Percentiles rank a stretch among this genome's conserved stretches.
These are phyloP conservation scores for Phaseolus lunatus DNA, from an alignment of 306 rosid genomes.

Conservation along the genomic window DNA sequence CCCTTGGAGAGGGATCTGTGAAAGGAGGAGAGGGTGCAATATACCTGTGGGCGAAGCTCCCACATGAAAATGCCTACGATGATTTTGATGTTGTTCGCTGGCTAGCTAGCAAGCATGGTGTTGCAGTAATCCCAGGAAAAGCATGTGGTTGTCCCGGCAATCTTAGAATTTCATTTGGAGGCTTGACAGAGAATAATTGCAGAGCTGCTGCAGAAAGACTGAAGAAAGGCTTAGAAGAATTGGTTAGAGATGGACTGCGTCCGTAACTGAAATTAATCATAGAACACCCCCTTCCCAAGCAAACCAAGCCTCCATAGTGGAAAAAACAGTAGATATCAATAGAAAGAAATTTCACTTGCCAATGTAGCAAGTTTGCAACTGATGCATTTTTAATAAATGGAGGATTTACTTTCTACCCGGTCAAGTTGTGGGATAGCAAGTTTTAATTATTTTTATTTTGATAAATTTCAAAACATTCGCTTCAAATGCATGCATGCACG, in stretches of 20 bases:
- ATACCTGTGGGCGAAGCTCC: conserved; percentile 97
- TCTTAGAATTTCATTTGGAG: conserved; percentile 86
- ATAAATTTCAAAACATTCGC: neutral
- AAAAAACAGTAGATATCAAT: conserved; percentile 25
- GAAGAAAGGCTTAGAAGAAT: conserved; percentile 78
- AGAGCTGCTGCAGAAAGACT: conserved; percentile 80
- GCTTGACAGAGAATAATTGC: conserved; percentile 80
- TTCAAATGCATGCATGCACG: conserved; percentile 33
- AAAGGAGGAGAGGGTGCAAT: conserved; percentile 98
- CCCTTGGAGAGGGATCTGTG: conserved; percentile 78
- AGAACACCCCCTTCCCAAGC: conserved; percentile 1
- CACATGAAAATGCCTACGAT: conserved; percentile 49
- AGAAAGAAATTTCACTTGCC: conserved; percentile 42
- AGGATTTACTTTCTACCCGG: conserved; percentile 26
- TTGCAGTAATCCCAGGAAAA: conserved; percentile 89
- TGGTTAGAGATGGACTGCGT: conserved; percentile 75
- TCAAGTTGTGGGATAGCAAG: conserved; percentile 15
- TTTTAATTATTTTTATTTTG: conserved; percentile 39
- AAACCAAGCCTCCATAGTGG: neutral
- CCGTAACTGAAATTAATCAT: conserved; percentile 16
- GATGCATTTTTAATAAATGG: conserved; percentile 58
- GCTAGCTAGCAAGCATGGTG: conserved; percentile 81
- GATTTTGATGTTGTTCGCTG: conserved; percentile 81
- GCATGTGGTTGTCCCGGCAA: conserved; percentile 82
- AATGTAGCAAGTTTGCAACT: conserved; percentile 47